Percentiles rank a stretch among this genome's conserved stretches.
These are phyloP conservation scores for Naganishia vaughanmartiniae DNA, from an alignment of 768 basidiomycete species.

Conservation along the genomic window DNA sequence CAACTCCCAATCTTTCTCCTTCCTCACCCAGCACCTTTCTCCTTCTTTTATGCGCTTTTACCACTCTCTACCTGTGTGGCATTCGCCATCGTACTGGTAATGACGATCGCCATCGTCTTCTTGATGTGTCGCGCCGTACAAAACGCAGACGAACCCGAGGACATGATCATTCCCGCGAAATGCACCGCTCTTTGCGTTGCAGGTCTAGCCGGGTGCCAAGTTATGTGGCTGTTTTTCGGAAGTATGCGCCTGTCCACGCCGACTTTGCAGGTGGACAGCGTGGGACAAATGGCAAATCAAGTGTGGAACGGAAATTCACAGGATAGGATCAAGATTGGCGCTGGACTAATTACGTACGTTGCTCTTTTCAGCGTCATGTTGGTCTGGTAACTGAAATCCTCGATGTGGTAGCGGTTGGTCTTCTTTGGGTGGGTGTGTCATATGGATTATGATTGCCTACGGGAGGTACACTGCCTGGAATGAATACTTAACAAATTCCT, in stretches of 20 bases:
- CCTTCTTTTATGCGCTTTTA: neutral
- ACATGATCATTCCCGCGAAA: constrained; percentile 1
- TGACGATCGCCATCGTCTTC: neutral
- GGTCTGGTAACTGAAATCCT: neutral
- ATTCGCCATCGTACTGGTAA: neutral
- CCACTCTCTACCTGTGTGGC: neutral
- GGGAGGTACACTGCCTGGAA: neutral
- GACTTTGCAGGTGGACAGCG: neutral
- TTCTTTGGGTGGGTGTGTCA: neutral
- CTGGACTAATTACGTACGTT: neutral
- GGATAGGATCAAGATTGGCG: neutral
- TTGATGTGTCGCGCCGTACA: neutral
- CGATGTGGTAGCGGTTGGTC: neutral
- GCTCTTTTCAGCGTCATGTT: neutral
- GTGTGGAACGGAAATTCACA: neutral
- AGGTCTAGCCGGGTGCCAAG: neutral
- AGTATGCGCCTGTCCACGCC: neutral
- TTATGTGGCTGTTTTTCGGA: neutral
- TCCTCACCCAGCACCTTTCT: neutral
- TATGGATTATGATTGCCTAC: neutral
- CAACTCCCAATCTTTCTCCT: neutral
- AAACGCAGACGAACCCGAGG: neutral
- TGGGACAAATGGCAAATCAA: neutral
- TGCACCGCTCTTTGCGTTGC: constrained; percentile 1
- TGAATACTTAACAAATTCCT: neutral